Evolutionary conservation across 805 yeast species (phyloP).

Genomic region (Wickerhamiella azyma): DNA sequence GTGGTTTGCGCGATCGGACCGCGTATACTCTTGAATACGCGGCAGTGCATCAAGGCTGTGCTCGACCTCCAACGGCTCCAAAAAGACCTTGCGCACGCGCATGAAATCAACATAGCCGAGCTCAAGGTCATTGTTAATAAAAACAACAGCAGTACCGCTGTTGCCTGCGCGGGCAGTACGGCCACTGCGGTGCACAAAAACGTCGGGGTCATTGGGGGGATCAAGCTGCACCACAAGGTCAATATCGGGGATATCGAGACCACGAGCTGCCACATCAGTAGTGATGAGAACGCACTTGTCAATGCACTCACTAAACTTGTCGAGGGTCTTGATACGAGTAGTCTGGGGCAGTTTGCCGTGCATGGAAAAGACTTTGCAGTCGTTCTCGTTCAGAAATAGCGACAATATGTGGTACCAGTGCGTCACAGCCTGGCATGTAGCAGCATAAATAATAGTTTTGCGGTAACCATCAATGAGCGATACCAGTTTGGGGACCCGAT

Average conservation of each 20-base stretch:
- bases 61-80: constrained; percentile 25
- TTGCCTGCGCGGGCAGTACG: constrained; percentile 89
- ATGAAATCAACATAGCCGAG: constrained; percentile 70
- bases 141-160: constrained; percentile 62
- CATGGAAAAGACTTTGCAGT: constrained; percentile 45
- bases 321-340: constrained; percentile 61
- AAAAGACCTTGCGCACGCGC: constrained; percentile 49
- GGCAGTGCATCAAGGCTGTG: constrained; percentile 13
- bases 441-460: constrained; percentile 81
- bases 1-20: constrained; percentile 64
- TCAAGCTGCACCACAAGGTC: constrained; percentile 89
- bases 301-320: constrained; percentile 36
- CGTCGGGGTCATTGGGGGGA: constrained; percentile 87
- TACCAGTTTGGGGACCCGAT: constrained; percentile 39
- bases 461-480: constrained; percentile 37
- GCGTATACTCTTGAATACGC: constrained; percentile 38
- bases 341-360: constrained; percentile 85
- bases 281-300: constrained; percentile 59
- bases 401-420: constrained; percentile 33
- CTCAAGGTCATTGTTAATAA: constrained; percentile 64
- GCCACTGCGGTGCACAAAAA: constrained; percentile 88
- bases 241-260: constrained; percentile 88
- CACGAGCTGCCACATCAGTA: constrained; percentile 98
- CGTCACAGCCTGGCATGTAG: constrained; percentile 77
- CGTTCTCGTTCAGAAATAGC: constrained; percentile 5